A percentile compares a stretch with the other conserved stretches of the same genome.
These are phyloP conservation scores for Rubroboletus pulcherrimus DNA, from an alignment of 768 basidiomycete species.

Conservation along the genomic window DNA sequence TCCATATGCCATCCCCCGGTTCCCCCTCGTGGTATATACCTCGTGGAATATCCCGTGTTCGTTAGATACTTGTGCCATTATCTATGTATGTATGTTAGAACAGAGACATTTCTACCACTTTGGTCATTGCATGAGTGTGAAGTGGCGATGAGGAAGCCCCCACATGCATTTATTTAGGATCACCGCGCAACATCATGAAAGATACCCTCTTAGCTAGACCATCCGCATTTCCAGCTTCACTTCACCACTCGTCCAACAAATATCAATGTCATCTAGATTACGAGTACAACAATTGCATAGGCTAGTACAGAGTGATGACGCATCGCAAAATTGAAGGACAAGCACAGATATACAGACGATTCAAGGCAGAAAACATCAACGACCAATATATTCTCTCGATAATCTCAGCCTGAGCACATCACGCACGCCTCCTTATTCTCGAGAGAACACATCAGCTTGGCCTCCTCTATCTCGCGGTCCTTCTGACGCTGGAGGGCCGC, in stretches of 20 bases:
- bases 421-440: slow-evolving; percentile 94
- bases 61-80: not conserved
- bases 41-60: not conserved
- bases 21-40: slow-evolving; percentile 11
- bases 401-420: slow-evolving; percentile 78
- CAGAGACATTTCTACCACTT: not conserved
- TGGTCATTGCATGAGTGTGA: not conserved
- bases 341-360: slow-evolving; percentile 6
- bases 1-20: slow-evolving; percentile 1
- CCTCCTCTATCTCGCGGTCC: slow-evolving; percentile 76
- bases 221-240: not conserved
- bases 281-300: slow-evolving; percentile 18
- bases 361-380: not conserved
- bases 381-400: not conserved
- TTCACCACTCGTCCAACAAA: not conserved
- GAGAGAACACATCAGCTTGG: slow-evolving; percentile 75
- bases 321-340: not conserved
- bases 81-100: slow-evolving; percentile 2
- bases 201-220: not conserved
- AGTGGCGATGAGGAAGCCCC: not conserved
- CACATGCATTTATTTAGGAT: not conserved
- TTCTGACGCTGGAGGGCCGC: slow-evolving; percentile 69
- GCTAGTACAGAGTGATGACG: slow-evolving; percentile 10
- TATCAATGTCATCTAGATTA: slow-evolving; percentile 2
- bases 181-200: no score